phyloP scores from a whole-genome alignment of 116 monocot species.

The Cymodocea nodosa region DNA sequence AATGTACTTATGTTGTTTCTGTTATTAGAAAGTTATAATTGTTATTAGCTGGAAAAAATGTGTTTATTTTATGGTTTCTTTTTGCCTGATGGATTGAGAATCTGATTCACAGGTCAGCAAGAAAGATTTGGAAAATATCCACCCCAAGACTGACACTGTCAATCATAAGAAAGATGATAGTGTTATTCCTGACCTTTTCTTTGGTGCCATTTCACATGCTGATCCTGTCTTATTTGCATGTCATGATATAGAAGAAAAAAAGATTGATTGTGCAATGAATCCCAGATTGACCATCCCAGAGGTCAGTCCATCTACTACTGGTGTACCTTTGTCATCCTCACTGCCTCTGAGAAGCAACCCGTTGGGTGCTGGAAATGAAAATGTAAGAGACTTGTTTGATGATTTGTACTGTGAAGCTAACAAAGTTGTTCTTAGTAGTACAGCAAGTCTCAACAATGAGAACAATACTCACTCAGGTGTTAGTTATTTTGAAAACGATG shows the following conservation, averaged over 20 bases:
- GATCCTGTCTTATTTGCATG: background rate
- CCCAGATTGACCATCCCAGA: background rate
- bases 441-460: background rate
- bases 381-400: slow-evolving; percentile 5
- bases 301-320: background rate
- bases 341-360: background rate
- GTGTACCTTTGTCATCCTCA: background rate
- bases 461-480: background rate
- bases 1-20: no score
- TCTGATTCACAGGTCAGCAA: background rate
- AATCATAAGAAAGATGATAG: background rate
- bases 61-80: no score
- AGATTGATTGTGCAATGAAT: background rate
- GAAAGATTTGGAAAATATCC: background rate
- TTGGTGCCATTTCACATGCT: background rate
- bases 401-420: slow-evolving; percentile 11
- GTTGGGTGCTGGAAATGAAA: slow-evolving; percentile 3
- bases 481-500: slow-evolving; percentile 1
- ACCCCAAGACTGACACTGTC: background rate
- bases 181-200: background rate
- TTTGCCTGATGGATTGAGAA: background rate
- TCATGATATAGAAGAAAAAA: background rate
- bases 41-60: no score
- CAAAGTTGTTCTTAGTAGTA: background rate
- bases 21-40: no score